A percentile compares a stretch with the other conserved stretches of the same genome.
These are phyloP conservation scores for Torrubiella hemipterigena DNA, from an alignment of 2,329 filamentous ascomycete genomes.

Conservation along the genomic window DNA sequence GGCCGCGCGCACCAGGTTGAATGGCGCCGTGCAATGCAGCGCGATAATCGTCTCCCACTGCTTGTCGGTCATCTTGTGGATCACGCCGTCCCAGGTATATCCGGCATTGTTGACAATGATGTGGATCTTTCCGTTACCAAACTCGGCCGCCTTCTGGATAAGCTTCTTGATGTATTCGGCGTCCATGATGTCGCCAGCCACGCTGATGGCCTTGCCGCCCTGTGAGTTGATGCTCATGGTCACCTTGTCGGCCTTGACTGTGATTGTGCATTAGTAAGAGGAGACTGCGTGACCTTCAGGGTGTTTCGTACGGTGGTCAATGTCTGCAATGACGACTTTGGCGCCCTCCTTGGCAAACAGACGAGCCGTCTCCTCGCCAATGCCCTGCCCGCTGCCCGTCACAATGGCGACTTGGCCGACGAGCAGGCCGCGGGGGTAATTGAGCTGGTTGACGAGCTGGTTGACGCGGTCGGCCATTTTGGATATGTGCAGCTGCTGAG, in stretches of 20 bases:
- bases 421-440: slow-evolving; percentile 70
- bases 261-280: neutral
- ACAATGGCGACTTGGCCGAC: slow-evolving; percentile 76
- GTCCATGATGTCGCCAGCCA: slow-evolving; percentile 67
- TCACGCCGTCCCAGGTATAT: slow-evolving; percentile 87
- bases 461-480: slow-evolving; percentile 46
- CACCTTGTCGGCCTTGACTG: slow-evolving; percentile 58
- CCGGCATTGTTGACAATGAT: slow-evolving; percentile 88
- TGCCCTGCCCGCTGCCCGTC: slow-evolving; percentile 77
- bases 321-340: slow-evolving; percentile 72
- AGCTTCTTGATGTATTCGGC: slow-evolving; percentile 57
- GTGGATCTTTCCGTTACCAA: slow-evolving; percentile 79
- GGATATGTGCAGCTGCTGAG: slow-evolving; percentile 3
- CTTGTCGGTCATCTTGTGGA: slow-evolving; percentile 85
- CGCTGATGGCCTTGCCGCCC: slow-evolving; percentile 58
- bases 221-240: slow-evolving; percentile 56
- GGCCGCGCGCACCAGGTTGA: slow-evolving; percentile 68
- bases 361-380: slow-evolving; percentile 72
- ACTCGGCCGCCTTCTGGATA: slow-evolving; percentile 64
- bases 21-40: slow-evolving; percentile 75
- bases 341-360: slow-evolving; percentile 83
- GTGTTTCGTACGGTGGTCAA: slow-evolving; percentile 52
- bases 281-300: neutral
- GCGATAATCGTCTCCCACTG: slow-evolving; percentile 85
- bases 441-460: slow-evolving; percentile 69